phyloP scores from a whole-genome alignment of 2,329 filamentous ascomycete genomes.

The Alternaria ventricosa region DNA sequence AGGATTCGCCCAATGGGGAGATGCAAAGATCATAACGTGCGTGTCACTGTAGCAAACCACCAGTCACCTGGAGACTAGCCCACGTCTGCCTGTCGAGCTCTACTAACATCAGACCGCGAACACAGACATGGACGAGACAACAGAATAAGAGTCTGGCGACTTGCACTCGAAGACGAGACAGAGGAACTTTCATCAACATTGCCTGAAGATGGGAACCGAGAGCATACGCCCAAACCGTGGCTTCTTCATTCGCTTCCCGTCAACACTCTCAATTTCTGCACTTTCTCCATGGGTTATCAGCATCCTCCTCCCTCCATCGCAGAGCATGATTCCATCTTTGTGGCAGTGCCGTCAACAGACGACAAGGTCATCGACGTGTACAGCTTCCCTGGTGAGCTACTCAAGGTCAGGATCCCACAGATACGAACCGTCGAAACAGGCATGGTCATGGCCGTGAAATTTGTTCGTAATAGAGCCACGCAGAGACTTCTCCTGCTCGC shows the following conservation, averaged over 20 bases:
- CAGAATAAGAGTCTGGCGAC: conserved; percentile 82
- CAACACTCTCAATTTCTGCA: conserved; percentile 95
- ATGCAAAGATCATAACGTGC: conserved; percentile 82
- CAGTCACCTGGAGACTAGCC: not conserved
- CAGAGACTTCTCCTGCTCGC: conserved; percentile 67
- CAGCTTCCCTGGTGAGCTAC: conserved; percentile 74
- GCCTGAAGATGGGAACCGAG: not conserved
- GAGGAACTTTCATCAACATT: not conserved
- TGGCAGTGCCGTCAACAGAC: conserved; percentile 73
- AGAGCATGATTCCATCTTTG: conserved; percentile 56
- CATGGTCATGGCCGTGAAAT: conserved; percentile 85
- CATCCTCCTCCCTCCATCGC: conserved; percentile 9
- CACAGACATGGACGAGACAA: conserved; percentile 88
- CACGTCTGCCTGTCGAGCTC: not conserved
- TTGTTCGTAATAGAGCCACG: conserved; percentile 27
- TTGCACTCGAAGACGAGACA: conserved; percentile 45
- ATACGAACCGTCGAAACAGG: conserved; percentile 57
- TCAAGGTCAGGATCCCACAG: conserved; percentile 66
- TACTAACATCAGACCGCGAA: conserved; percentile 4
- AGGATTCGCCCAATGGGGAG: conserved; percentile 73
- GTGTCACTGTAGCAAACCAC: conserved; percentile 43
- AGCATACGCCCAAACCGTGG: conserved; percentile 62
- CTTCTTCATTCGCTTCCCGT: conserved; percentile 83
- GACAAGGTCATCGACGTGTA: conserved; percentile 77
- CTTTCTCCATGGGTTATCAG: conserved; percentile 68